These are phyloP conservation scores for Dothiorella sarmentorum DNA, from an alignment of 2,329 filamentous ascomycete species.

Conservation along the genomic window DNA sequence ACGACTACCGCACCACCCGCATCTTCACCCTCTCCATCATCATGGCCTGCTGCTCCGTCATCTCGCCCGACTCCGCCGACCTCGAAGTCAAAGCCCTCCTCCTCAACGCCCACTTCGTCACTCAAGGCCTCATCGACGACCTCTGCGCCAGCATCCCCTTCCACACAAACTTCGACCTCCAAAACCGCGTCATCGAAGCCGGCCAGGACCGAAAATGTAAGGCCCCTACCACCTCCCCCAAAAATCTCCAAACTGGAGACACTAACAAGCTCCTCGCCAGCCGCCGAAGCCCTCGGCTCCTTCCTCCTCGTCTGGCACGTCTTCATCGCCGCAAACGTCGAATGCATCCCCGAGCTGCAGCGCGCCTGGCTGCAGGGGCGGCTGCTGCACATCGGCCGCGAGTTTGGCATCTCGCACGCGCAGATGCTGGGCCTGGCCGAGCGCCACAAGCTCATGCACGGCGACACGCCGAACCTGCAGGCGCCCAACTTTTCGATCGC, in stretches of 20 bases:
- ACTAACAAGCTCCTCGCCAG: slow-evolving; percentile 25
- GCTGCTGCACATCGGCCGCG: slow-evolving; percentile 34
- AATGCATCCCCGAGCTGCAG: slow-evolving; percentile 35
- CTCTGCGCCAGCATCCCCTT: slow-evolving; percentile 39
- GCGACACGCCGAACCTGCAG: background rate
- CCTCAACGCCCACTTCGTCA: slow-evolving; percentile 26
- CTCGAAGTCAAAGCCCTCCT: slow-evolving; percentile 32
- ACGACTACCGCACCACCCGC: slow-evolving; percentile 40
- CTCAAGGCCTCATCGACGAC: slow-evolving; percentile 40
- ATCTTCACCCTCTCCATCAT: slow-evolving; percentile 41
- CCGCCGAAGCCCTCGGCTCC: slow-evolving; percentile 38
- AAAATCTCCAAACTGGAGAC: background rate
- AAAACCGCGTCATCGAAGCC: slow-evolving; percentile 25
- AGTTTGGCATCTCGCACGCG: slow-evolving; percentile 30
- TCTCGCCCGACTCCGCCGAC: slow-evolving; percentile 33
- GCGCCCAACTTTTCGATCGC: background rate
- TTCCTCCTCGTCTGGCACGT: slow-evolving; percentile 42
- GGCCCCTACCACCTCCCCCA: background rate
- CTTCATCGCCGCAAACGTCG: slow-evolving; percentile 37
- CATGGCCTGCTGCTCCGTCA: slow-evolving; percentile 34
- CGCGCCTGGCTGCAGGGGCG: slow-evolving; percentile 36
- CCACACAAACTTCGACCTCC: slow-evolving; percentile 37
- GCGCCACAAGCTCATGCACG: slow-evolving; percentile 1
- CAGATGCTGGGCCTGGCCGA: slow-evolving; percentile 21
- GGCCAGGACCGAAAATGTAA: slow-evolving; percentile 36